A percentile compares a stretch with the other conserved stretches of the same genome.
Evolutionary conservation across 1,139 yeast genomes (phyloP).

Genomic region (Yamadazyma conglobata): DNA sequence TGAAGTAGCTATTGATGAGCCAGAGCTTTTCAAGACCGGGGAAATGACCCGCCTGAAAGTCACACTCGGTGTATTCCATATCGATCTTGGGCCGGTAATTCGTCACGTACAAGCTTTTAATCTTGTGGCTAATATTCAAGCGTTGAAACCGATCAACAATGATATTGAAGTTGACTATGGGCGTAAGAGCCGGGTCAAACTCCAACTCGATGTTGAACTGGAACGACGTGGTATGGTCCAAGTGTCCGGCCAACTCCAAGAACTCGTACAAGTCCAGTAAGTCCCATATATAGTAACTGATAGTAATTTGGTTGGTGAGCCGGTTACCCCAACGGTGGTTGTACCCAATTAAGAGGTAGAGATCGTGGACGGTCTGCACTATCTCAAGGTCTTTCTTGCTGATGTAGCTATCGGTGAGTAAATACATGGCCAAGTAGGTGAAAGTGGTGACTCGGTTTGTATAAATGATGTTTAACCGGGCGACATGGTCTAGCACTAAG

Average conservation of each 20-base stretch:
- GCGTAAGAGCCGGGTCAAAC: conserved; percentile 19
- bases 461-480: conserved; percentile 5
- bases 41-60: background rate
- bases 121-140: conserved; percentile 5
- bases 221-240: conserved; percentile 2
- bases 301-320: conserved; percentile 13
- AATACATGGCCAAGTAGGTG: conserved; percentile 14
- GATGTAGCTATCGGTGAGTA: conserved; percentile 13
- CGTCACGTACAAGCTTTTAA: conserved; percentile 12
- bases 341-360: conserved; percentile 6
- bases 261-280: conserved; percentile 18
- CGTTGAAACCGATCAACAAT: conserved; percentile 8
- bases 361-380: conserved; percentile 3
- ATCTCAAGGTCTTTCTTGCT: conserved; percentile 5
- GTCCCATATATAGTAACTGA: conserved; percentile 22
- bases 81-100: conserved; percentile 9
- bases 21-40: conserved; percentile 1
- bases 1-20: conserved; percentile 3
- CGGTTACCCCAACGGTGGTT: conserved; percentile 3
- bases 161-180: conserved; percentile 13
- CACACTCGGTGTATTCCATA: too few relatives aligned
- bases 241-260: conserved; percentile 8
- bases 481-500: conserved; percentile 1
- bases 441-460: conserved; percentile 12
- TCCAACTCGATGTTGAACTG: conserved; percentile 21